Percentiles rank a stretch among this genome's conserved stretches.
Conservation (phyloP, 371 early-diverging fungal genomes). For the Mortierella sp. region DNA sequence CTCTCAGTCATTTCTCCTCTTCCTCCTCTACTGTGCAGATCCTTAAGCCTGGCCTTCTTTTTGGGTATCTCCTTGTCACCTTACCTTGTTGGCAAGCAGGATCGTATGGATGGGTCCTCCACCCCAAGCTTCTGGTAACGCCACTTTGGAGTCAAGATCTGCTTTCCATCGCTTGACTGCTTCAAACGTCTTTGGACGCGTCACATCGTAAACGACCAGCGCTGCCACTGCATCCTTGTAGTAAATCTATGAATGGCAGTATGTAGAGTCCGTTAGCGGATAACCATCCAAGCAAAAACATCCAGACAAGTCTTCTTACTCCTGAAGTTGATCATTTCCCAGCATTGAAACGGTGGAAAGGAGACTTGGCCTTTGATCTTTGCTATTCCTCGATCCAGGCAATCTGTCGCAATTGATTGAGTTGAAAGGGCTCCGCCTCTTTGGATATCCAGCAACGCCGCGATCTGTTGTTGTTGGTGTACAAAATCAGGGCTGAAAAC, state of each 20-base stretch:
- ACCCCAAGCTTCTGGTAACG: conserved; percentile 59
- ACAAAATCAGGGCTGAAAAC: too few species aligned
- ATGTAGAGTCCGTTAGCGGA: neutral
- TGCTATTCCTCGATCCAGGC: too few species aligned
- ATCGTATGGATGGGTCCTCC: conserved; percentile 71
- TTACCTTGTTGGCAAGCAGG: conserved; percentile 73
- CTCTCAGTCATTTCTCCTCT: too few species aligned
- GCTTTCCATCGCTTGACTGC: conserved; percentile 80
- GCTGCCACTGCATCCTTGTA: conserved; percentile 85
- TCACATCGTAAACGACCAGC: conserved; percentile 82
- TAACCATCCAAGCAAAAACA: neutral
- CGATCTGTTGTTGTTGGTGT: too few species aligned
- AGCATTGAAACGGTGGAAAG: too few species aligned
- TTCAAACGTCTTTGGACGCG: conserved; percentile 76
- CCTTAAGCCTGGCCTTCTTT: neutral
- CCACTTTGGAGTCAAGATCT: conserved; percentile 72
- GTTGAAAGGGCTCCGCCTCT: too few species aligned
- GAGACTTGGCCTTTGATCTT: too few species aligned
- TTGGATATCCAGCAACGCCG: too few species aligned
- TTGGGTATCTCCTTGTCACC: neutral
- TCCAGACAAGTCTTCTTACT: too few species aligned
- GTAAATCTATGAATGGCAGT: conserved; percentile 61
- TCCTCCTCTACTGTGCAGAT: neutral
- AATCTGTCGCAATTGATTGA: too few species aligned
- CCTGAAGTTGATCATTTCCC: too few species aligned